Base-by-base conservation (phyloP, 2,329 filamentous ascomycete species). In the Coniella vitis region DNA sequence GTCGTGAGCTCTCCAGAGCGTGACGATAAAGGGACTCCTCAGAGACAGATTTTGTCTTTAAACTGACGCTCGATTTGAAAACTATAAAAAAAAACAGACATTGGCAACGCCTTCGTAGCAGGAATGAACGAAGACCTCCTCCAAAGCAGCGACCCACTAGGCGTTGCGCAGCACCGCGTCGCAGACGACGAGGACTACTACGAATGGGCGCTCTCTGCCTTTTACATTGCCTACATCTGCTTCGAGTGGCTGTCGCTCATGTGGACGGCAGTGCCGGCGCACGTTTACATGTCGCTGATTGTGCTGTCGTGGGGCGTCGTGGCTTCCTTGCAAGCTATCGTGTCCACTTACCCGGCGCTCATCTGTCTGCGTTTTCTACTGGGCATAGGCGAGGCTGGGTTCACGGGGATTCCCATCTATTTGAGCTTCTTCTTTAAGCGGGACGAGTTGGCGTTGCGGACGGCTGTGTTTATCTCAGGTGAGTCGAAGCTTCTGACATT, bases 381-480 rank as follows among this genome's bases (percentile, higher is more conserved):
- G 1, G 82, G 81, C 9, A 73, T 83, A 8, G 79, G 76, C 34
- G 82, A 85, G 67, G 81, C 82, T 3, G 83, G 78, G 2, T 85
- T 85, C 54, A 74, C 77, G 0, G 79, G 80, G 3, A 74, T 84
- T 34, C 81, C 81, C 0, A 78, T 80, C 51, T 84, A 83, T 56
- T 65, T 84, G 29, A 81, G 78, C 14, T 82, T 82, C 64, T 84
- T 84, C 63, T 84, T 78, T 63, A 76, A 73, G 58, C 65, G 78
- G 32, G 69, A 78, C 38, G 91, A 97, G 64, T 71, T 96, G 31
- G 91, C 90, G 0, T 84, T 93, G 53, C 75, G 90, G 34, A 93
- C 87, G 0, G 90, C 89, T 19, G 75, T 95, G 2, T 94, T 95
- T 66, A 83, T 96, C 47, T 90, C 87, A 1, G 87, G 72, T 75